Base-by-base conservation (phyloP, 129 eudicot species). In the Gnaphalium uliginosum region DNA sequence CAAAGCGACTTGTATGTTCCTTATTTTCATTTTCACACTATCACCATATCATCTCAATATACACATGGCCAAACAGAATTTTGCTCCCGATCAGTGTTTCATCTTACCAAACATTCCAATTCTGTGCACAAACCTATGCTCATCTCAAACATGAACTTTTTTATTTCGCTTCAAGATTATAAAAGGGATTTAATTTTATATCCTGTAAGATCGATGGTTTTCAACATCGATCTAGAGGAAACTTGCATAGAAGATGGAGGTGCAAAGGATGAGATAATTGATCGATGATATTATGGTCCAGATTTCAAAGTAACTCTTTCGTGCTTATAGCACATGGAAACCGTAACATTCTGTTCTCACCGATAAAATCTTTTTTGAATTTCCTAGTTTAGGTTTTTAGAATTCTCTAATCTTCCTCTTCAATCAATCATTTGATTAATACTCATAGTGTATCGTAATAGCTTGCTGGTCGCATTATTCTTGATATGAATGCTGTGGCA, bases 1-100 rank as follows among this genome's bases (percentile, higher is more conserved):
- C 97, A 87, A 91, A 91, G 96, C 92, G 92, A 81, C 94, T 11
- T 37, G 30, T n/a, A n/a, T n/a, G n/a, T n/a, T n/a, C n/a, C n/a
- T n/a, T n/a, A n/a, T n/a, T n/a, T n/a, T n/a, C n/a, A n/a, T n/a
- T n/a, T n/a, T n/a, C n/a, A n/a, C n/a, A n/a, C n/a, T n/a, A n/a
- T n/a, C n/a, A n/a, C n/a, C n/a, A n/a, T n/a, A n/a, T n/a, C n/a
- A n/a, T n/a, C n/a, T 8, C 0, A 43, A 46, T 21, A 27, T 17
- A 50, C 66, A 66, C 25, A 41, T 29, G 32, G 32, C 32, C n/a
- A n/a, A n/a, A n/a, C n/a, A 27, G 29, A 27, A 33, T 29, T 76
- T 66, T 67, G 17, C 79, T 76, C 73, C 29, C 54, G 13, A 53
- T 73, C 73, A 32, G 13, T 76, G 19, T 68, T 76, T 67, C 54